Conservation (phyloP, 2,329 filamentous ascomycete genomes). For the Raffaelea albimanens region DNA sequence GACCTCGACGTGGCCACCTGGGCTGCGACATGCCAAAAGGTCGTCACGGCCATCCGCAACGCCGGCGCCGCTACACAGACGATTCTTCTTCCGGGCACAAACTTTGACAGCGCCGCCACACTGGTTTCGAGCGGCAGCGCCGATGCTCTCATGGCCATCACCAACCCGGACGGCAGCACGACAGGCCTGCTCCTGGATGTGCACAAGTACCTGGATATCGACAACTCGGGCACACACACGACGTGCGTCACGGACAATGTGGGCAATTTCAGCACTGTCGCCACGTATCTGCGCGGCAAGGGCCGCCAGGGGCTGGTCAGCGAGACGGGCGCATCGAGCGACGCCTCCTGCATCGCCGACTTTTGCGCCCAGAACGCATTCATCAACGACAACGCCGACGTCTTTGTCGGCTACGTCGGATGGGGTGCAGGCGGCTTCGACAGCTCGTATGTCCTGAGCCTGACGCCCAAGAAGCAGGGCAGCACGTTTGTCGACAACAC, state of each 20-base stretch:
- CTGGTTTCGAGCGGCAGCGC: too few species aligned
- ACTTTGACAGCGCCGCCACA: too few species aligned
- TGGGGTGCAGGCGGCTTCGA: conserved; percentile 21
- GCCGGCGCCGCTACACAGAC: too few species aligned
- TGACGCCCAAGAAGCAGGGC: conserved; percentile 15
- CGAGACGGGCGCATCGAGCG: conserved; percentile 28
- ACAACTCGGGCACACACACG: conserved; percentile 43
- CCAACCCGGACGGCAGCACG: too few species aligned
- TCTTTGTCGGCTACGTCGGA: conserved; percentile 19
- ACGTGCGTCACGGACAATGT: conserved; percentile 42
- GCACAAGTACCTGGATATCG: too few species aligned
- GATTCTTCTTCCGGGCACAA: too few species aligned
- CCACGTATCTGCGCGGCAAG: conserved; percentile 23
- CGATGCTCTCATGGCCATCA: too few species aligned
- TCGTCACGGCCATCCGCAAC: too few species aligned
- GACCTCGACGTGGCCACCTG: too few species aligned
- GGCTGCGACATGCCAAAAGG: too few species aligned
- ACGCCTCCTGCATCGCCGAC: conserved; percentile 21
- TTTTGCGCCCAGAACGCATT: conserved; percentile 22
- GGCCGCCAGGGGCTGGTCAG: conserved; percentile 23
- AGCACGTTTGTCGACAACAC: conserved; percentile 11
- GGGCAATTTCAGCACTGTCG: conserved; percentile 22
- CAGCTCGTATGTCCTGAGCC: conserved; percentile 17
- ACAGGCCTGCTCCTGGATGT: too few species aligned
- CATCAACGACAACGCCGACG: conserved; percentile 23